Evolutionary conservation across 2,329 filamentous ascomycete species (phyloP), one percentile per base, ranked within the genome.

Genomic region (Tolypocladium tropicale): DNA sequence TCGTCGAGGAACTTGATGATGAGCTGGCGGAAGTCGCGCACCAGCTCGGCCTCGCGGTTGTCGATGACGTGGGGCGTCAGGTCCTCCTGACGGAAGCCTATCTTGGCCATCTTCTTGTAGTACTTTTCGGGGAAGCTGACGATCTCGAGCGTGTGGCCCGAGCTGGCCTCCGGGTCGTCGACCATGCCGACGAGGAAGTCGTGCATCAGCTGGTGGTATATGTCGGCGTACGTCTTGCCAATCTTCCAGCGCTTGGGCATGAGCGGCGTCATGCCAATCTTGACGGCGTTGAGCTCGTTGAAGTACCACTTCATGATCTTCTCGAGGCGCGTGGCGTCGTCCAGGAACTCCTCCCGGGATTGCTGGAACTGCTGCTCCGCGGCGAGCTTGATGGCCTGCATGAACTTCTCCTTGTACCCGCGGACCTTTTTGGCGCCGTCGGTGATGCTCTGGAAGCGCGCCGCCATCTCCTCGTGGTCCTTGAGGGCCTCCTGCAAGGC

Each of bases 201-300:
- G 74, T 95, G 94, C 93, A 99, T 97, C 63, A 93, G 81, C 61
- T 83, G 80, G 74, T 99, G 94, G 69, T 99, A 99, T 59, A 95
- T 92, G 65, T 88, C 82, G 58, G 85, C 87, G 70, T 95, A 99
- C 1, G 89, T 94, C 68, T 88, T 86, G 74, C 92, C 88, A 52
- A 99, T 96, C 68, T 88, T 92, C 94, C 94, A 99, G 71, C 94
- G 95, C 73, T 89, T 93, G 10, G 95, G 94, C 83, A 96, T 92
- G 54, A 99, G 78, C 32, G 84, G 83, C 58, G 88, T 83, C 89
- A 99, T 95, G 66, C 94, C 93, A 60, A 95, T 81, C 71, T 93
- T 91, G 67, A 96, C 93, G 4, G 90, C 91, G 71, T 95, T 95
- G 39, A 99, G 81, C 70, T 99, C 93, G 74, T 97, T 96, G 76